phyloP scores from a whole-genome alignment of 208 protist species.

The Crithidia mellificae region DNA sequence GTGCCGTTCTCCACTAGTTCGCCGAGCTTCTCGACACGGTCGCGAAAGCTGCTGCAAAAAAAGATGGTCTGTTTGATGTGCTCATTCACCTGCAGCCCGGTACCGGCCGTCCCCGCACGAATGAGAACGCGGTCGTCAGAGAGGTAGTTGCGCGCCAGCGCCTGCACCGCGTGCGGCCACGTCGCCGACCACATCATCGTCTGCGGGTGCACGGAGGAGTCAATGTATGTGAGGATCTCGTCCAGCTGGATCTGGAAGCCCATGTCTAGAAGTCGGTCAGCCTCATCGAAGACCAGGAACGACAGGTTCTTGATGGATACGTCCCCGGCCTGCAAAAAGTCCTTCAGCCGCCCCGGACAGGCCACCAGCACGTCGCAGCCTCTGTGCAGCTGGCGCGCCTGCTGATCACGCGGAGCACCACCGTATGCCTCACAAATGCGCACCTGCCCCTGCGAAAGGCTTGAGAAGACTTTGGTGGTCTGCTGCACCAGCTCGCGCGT shows the following conservation, averaged over 20 bases:
- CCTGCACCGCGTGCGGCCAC: constrained; percentile 85
- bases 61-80: constrained; percentile 81
- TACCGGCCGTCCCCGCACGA: constrained; percentile 81
- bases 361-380: constrained; percentile 95
- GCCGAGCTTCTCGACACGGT: constrained; percentile 71
- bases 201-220: constrained; percentile 71
- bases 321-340: constrained; percentile 92
- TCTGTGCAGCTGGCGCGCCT: constrained; percentile 55
- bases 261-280: constrained; percentile 97
- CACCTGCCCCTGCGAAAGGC: constrained; percentile 48
- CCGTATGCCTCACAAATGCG: constrained; percentile 84
- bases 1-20: constrained; percentile 75
- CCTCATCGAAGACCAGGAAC: constrained; percentile 99
- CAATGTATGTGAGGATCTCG: constrained; percentile 91
- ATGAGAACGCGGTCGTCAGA: constrained; percentile 80
- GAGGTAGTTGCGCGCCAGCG: constrained; percentile 87
- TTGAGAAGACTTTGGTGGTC: constrained; percentile 96
- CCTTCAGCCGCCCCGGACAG: constrained; percentile 98
- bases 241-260: constrained; percentile 93
- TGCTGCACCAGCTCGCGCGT: constrained; percentile 98
- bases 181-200: constrained; percentile 98
- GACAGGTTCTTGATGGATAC: constrained; percentile 88
- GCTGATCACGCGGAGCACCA: constrained; percentile 64
- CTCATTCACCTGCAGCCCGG: constrained; percentile 80
- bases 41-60: constrained; percentile 56